Conservation (phyloP, 441 rosid genomes). For the Adansonia madagascariensis region DNA sequence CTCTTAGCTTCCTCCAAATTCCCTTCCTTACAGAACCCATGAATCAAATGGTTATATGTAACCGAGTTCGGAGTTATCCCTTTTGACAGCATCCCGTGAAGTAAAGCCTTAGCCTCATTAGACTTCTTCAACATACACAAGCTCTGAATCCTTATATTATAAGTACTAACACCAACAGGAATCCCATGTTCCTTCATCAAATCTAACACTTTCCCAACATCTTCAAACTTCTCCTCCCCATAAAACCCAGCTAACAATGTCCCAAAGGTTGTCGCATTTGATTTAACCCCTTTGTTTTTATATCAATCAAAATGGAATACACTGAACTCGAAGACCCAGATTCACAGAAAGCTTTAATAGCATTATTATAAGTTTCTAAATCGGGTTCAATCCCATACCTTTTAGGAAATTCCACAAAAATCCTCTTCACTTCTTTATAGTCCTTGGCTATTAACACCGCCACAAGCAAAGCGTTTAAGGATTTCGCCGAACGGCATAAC, state of each 20-base stretch:
- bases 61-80: conserved; percentile 57
- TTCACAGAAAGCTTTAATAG: conserved; percentile 65
- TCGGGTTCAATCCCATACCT: conserved; percentile 56
- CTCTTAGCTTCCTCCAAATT: conserved; percentile 64
- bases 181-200: conserved; percentile 65
- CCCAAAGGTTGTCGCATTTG: conserved; percentile 54
- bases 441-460: conserved; percentile 66
- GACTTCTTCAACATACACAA: conserved; percentile 64
- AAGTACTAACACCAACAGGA: conserved; percentile 40
- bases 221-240: conserved; percentile 65
- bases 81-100: conserved; percentile 55
- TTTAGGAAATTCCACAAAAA: conserved; percentile 66
- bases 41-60: conserved; percentile 64
- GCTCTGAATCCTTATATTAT: conserved; percentile 68
- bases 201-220: conserved; percentile 62
- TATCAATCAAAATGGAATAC: conserved; percentile 67
- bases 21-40: conserved; percentile 69
- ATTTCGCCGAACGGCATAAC: conserved; percentile 51
- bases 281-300: conserved; percentile 61
- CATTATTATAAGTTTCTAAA: conserved; percentile 61
- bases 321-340: conserved; percentile 62
- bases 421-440: conserved; percentile 54
- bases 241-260: conserved; percentile 67
- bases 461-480: conserved; percentile 64
- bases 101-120: conserved; percentile 58